Evolutionary conservation across 164 flowering plant species (phyloP).

Genomic region (Buxus sempervirens): DNA sequence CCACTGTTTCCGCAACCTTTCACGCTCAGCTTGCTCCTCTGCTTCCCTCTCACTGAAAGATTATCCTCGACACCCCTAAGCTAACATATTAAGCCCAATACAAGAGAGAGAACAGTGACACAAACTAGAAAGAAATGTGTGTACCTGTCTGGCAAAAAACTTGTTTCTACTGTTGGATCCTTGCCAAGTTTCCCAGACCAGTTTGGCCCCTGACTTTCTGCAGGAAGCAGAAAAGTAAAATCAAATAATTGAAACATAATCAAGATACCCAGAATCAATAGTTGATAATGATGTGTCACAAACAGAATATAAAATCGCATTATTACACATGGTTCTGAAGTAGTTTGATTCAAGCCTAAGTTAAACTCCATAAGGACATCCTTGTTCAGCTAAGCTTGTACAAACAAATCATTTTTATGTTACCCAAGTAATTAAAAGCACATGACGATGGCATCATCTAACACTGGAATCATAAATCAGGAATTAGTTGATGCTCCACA

Average conservation of each 20-base stretch:
- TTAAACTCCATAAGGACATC: too few species aligned
- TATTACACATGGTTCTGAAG: too few species aligned
- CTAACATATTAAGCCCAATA: slow-evolving; percentile 30
- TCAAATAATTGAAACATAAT: neutral
- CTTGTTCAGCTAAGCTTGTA: too few species aligned
- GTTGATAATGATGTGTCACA: too few species aligned
- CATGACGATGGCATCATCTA: too few species aligned
- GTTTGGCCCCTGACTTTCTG: slow-evolving; percentile 44
- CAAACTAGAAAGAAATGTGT: slow-evolving; percentile 20
- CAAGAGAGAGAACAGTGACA: slow-evolving; percentile 7
- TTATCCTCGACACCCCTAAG: slow-evolving; percentile 54
- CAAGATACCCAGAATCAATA: neutral
- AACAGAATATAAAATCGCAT: too few species aligned
- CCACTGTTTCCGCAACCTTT: slow-evolving; percentile 85
- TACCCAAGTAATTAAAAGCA: too few species aligned
- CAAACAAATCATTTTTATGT: too few species aligned
- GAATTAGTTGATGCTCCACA: too few species aligned
- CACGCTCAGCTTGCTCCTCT: slow-evolving; percentile 98
- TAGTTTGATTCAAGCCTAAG: too few species aligned
- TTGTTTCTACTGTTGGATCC: slow-evolving; percentile 96
- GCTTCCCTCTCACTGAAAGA: slow-evolving; percentile 97
- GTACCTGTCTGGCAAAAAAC: slow-evolving; percentile 96
- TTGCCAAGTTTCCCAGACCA: slow-evolving; percentile 56
- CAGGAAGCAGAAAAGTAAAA: slow-evolving; percentile 9
- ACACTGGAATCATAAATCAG: too few species aligned